A percentile compares a stretch with the other conserved stretches of the same genome.
phyloP scores from a whole-genome alignment of 805 yeast species.

The Schwanniomyces yamadae region DNA sequence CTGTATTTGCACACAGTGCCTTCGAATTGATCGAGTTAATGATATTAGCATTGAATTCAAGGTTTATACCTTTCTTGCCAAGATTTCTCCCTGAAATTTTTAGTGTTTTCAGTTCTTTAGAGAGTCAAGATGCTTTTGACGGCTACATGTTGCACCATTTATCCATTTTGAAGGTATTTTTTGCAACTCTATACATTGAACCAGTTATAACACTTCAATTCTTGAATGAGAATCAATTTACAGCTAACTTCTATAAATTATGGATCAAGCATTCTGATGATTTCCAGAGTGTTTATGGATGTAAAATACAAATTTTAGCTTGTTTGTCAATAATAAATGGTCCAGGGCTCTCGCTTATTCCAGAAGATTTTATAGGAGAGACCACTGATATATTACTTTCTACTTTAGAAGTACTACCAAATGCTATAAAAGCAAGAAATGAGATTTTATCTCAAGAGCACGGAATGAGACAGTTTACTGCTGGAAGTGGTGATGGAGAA shows the following conservation, averaged over 20 bases:
- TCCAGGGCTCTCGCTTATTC: slow-evolving; percentile 25
- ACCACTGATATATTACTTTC: slow-evolving; percentile 40
- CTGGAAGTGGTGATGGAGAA: slow-evolving; percentile 18
- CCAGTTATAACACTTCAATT: slow-evolving; percentile 37
- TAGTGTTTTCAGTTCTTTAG: slow-evolving; percentile 32
- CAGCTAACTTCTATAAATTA: slow-evolving; percentile 40
- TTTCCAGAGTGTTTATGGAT: slow-evolving; percentile 54
- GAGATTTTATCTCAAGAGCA: slow-evolving; percentile 42
- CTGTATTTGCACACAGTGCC: slow-evolving; percentile 38
- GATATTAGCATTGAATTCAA: slow-evolving; percentile 28
- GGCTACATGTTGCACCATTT: slow-evolving; percentile 44
- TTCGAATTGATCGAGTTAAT: slow-evolving; percentile 39
- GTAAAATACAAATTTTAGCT: slow-evolving; percentile 52
- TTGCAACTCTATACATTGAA: slow-evolving; percentile 39
- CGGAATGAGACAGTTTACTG: slow-evolving; percentile 27
- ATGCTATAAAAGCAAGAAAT: slow-evolving; percentile 47
- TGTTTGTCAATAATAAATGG: slow-evolving; percentile 40
- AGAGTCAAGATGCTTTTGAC: slow-evolving; percentile 39
- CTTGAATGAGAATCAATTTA: slow-evolving; percentile 36
- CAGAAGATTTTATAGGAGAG: slow-evolving; percentile 37
- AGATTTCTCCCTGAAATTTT: slow-evolving; percentile 36
- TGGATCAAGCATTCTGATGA: slow-evolving; percentile 50
- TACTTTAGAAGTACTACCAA: slow-evolving; percentile 45
- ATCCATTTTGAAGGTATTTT: slow-evolving; percentile 43
- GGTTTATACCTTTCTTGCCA: slow-evolving; percentile 32